Evolutionary conservation across 108 stramenopile genomes (phyloP).

Genomic region (Aureococcus anophagefferens): DNA sequence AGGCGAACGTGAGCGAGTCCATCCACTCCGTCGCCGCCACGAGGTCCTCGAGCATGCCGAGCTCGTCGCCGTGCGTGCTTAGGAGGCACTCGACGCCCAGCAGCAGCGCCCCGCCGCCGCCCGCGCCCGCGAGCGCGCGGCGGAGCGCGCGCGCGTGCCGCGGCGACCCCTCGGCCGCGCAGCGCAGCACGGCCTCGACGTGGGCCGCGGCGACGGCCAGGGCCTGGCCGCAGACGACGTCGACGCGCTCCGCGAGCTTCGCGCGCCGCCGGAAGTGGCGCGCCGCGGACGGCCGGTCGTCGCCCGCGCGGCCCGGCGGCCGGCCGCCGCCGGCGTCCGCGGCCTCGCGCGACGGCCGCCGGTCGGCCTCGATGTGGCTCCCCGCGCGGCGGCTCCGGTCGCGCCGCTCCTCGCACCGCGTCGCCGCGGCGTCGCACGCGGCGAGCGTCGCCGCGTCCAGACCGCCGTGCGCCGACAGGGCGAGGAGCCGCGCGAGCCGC

Average conservation of each 20-base stretch:
- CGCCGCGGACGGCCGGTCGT: too few species aligned
- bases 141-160: background rate
- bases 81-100: slow-evolving; percentile 19
- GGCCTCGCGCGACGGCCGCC: too few species aligned
- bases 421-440: background rate
- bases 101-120: slow-evolving; percentile 4
- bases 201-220: slow-evolving; percentile 8
- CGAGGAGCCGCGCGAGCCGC: background rate
- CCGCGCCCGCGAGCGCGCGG: too few species aligned
- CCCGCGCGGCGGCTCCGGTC: too few species aligned
- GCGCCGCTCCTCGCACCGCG: too few species aligned
- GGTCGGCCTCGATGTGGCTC: too few species aligned
- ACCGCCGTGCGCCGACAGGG: background rate
- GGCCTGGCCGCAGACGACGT: slow-evolving; percentile 12
- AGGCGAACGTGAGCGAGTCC: slow-evolving; percentile 4
- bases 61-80: slow-evolving; percentile 19
- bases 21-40: slow-evolving; percentile 21
- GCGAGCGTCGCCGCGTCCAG: slow-evolving; percentile 8
- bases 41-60: slow-evolving; percentile 28
- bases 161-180: slow-evolving; percentile 5
- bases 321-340: too few species aligned
- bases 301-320: too few species aligned
- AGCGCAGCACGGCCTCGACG: slow-evolving; percentile 6
- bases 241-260: slow-evolving; percentile 6
- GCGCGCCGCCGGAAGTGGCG: background rate